Percentiles rank a stretch among this genome's conserved stretches.
These are phyloP conservation scores for Pestalotiopsis fici DNA, from an alignment of 2,329 filamentous ascomycete species.

Conservation along the genomic window DNA sequence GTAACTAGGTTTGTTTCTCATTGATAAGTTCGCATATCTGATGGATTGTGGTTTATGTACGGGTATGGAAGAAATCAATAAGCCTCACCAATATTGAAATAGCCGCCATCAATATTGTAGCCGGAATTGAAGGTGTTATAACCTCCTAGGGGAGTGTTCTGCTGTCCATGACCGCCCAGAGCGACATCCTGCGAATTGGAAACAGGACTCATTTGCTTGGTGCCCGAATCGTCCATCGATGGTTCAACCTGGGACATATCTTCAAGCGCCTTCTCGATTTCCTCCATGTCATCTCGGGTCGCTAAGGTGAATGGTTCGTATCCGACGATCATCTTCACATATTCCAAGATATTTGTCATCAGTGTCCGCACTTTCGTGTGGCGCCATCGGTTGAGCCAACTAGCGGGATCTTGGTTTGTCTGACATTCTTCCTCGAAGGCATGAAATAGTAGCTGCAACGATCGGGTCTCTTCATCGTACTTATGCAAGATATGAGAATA, in stretches of 20 bases:
- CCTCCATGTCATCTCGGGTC: background rate
- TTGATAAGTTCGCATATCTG: no score
- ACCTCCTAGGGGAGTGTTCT: background rate
- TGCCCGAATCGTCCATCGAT: background rate
- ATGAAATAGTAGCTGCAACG: background rate
- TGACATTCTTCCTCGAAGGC: background rate
- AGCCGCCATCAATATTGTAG: background rate
- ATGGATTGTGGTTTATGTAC: background rate
- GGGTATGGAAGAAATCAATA: background rate
- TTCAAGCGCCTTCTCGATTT: background rate
- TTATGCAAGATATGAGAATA: background rate
- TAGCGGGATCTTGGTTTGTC: background rate
- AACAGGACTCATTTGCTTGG: background rate
- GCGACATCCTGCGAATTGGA: background rate
- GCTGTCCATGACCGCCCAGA: background rate
- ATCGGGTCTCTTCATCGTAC: background rate
- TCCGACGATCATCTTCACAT: background rate
- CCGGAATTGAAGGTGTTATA: background rate
- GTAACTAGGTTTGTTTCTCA: no score
- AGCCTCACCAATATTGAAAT: background rate
- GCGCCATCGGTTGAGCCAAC: background rate
- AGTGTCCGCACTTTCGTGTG: background rate
- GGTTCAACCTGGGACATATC: background rate
- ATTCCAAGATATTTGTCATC: background rate
- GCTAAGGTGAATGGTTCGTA: background rate